phyloP scores from a whole-genome alignment of 176 grass and related monocot species.

The Oryza australiensis region DNA sequence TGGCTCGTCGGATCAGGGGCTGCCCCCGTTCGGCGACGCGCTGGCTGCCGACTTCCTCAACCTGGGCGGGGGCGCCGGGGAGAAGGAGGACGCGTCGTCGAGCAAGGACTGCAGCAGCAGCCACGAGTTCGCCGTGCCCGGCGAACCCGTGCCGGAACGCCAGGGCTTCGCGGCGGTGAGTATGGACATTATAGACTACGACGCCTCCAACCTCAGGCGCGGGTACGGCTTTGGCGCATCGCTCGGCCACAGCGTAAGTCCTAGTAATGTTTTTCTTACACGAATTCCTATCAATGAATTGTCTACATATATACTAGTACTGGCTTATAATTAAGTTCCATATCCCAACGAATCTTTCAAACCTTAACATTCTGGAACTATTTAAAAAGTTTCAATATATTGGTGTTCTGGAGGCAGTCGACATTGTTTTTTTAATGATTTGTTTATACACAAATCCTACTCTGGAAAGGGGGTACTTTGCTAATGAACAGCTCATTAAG shows the following conservation, averaged over 20 bases:
- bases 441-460: too few relatives aligned
- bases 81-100: not conserved
- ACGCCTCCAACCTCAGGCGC: not conserved
- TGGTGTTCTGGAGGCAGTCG: too few relatives aligned
- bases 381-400: too few relatives aligned
- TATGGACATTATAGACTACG: not conserved
- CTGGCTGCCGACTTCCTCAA: conserved; percentile 28
- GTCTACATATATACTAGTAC: not conserved
- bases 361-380: too few relatives aligned
- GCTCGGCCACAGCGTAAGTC: conserved; percentile 22
- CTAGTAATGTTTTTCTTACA: not conserved
- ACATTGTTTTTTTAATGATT: too few relatives aligned
- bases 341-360: too few relatives aligned
- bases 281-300: not conserved
- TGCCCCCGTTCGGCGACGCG: conserved; percentile 14
- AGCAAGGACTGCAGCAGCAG: not conserved
- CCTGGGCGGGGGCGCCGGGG: not conserved
- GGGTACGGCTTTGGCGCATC: conserved; percentile 15
- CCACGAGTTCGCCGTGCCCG: conserved; percentile 35
- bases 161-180: conserved; percentile 3
- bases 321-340: too few relatives aligned
- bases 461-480: too few relatives aligned
- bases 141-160: conserved; percentile 6
- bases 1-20: not conserved
- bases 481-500: too few relatives aligned